Conservation (phyloP, 345 rosid genomes). For the Ricinus communis region DNA sequence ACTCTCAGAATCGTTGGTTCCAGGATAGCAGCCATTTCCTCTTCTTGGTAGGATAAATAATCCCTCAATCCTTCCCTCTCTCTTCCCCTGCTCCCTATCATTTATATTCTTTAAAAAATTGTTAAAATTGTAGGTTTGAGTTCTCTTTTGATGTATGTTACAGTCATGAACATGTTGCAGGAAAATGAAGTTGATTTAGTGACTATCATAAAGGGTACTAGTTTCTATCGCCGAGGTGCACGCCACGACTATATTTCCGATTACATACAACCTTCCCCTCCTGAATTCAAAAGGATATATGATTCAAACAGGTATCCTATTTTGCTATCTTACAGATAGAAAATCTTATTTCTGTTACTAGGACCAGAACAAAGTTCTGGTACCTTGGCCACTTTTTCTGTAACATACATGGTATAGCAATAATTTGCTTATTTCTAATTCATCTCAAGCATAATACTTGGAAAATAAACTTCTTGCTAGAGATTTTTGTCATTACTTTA, state of each 20-base stretch:
- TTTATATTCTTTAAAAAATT: not conserved
- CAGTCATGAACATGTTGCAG: conserved; percentile 30
- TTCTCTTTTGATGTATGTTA: conserved; percentile 5
- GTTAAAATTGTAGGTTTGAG: not conserved
- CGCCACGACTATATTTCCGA: conserved; percentile 40
- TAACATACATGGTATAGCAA: not conserved
- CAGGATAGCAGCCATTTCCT: conserved; percentile 65
- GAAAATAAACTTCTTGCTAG: not conserved
- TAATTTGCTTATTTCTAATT: not conserved
- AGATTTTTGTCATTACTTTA: not conserved
- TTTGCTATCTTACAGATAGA: conserved; percentile 1
- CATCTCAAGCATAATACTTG: not conserved
- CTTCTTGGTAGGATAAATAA: conserved; percentile 58
- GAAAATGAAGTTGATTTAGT: conserved; percentile 49
- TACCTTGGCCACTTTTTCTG: not conserved
- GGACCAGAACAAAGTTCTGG: not conserved
- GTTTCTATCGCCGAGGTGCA: conserved; percentile 58
- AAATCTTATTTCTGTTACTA: not conserved
- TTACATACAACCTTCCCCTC: conserved; percentile 51
- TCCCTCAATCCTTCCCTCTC: conserved; percentile 8
- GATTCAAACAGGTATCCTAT: conserved; percentile 38
- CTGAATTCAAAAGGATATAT: conserved; percentile 40
- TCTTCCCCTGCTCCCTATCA: not conserved
- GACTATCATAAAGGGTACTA: conserved; percentile 39
- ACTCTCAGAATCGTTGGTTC: conserved; percentile 58